A percentile compares a stretch with the other conserved stretches of the same genome.
phyloP scores from a whole-genome alignment of 495 filamentous ascomycete genomes.

The Terfezia claveryi region DNA sequence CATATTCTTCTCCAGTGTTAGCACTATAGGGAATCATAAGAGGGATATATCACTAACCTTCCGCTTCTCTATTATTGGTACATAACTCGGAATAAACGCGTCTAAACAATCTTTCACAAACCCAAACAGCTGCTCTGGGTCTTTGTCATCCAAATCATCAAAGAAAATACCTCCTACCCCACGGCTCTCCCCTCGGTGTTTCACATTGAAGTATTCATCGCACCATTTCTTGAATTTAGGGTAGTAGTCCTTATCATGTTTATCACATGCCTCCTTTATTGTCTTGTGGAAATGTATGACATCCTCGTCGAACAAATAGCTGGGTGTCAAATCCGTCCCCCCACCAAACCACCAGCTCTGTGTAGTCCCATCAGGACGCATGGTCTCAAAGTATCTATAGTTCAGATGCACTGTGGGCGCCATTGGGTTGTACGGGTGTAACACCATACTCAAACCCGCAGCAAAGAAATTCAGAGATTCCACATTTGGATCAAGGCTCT shows the following conservation, averaged over 20 bases:
- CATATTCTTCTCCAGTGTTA: conserved; percentile 31
- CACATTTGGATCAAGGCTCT: conserved; percentile 36
- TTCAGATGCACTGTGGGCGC: conserved; percentile 95
- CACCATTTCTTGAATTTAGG: conserved; percentile 96
- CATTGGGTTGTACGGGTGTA: conserved; percentile 89
- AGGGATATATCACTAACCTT: conserved; percentile 30
- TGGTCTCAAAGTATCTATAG: conserved; percentile 97
- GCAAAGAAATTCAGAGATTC: conserved; percentile 85
- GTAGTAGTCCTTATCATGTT: conserved; percentile 81
- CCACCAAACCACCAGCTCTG: conserved; percentile 93
- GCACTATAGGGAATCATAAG: background rate
- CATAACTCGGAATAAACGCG: too few species aligned
- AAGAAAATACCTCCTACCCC: conserved; percentile 94
- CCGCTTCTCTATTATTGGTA: conserved; percentile 27
- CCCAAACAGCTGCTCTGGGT: conserved; percentile 73
- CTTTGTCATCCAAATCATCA: conserved; percentile 65
- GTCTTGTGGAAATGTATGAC: conserved; percentile 43
- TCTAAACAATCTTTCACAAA: too few species aligned
- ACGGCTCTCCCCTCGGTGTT: conserved; percentile 71
- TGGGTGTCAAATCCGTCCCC: conserved; percentile 79
- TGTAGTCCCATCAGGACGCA: conserved; percentile 45
- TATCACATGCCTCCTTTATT: conserved; percentile 82
- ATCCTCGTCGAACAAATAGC: conserved; percentile 40
- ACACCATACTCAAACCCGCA: conserved; percentile 72
- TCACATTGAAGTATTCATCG: conserved; percentile 87